Evolutionary conservation across 2,329 filamentous ascomycete genomes (phyloP), one percentile per base, ranked within the genome.

Genomic region (Ascochyta fabae): DNA sequence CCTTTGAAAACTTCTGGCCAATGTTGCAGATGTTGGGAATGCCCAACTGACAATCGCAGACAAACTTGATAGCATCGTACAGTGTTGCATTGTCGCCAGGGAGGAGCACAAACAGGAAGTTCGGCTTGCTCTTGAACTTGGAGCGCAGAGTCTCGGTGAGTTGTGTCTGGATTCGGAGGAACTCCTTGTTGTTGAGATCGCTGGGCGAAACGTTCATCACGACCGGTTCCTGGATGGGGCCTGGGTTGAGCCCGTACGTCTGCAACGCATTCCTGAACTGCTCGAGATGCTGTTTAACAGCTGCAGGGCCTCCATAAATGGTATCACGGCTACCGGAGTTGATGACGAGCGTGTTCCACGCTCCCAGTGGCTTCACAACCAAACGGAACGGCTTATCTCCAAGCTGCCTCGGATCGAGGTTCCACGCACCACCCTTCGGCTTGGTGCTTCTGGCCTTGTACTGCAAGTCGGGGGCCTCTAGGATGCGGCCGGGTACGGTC

Each of bases 401-500:
- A 13, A 71, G 54, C 7, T 42, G n/a, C 6, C 50, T 26, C 3
- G 54, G 34, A 26, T 69, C 64, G 79, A 94, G 84, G 65, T 92
- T 92, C 91, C 90, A 95, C 1, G 81, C 80, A 0, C 88, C 90
- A n/a, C 77, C 75, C 1, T 51, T 59, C 0, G 83, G 76, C 1
- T 46, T 68, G 6, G 81, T 54, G 46, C 62, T 53, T 15, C 49
- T 60, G 15, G 38, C 59, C 19, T 70, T 58, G 67, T 96, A 96
- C 2, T 77, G 71, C 26, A 96, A 76, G 0, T 61, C 66, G 0
- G 92, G 92, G 0, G 84, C 68, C 0, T 66, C 38, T 0, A 96
- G 81, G 36, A 94, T 83, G 6, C 92, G 86, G 1, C 86, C 93
- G 0, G 81, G 80, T 0, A 96, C 89, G 0, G 89, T 89, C 31